Base-by-base conservation (phyloP, 2,329 filamentous ascomycete genomes). In the Plenodomus lindquistii region DNA sequence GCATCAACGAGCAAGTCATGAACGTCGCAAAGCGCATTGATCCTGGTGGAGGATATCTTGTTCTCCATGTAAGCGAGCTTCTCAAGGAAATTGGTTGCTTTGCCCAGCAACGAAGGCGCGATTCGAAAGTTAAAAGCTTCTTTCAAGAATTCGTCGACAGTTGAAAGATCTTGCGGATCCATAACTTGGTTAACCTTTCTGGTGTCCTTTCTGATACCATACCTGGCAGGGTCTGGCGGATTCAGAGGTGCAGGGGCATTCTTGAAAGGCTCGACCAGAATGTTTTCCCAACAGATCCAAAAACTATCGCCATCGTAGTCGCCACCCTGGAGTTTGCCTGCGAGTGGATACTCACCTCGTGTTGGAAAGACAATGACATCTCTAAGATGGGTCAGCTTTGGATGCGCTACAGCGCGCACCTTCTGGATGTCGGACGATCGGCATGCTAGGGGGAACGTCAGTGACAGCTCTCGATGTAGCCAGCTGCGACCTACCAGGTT, bases 251-350 rank as follows among this genome's bases (percentile, higher is more conserved):
- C 69, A 0, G 78, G 73, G 0, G 83, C 82, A 48, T 88, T 91
- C 4, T 62, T 56, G 57, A 93, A 93, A n/a, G 84, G 83, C 4
- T 75, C 59, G 0, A 89, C 86, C 2, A 94, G 79, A 0, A 73
- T 70, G 0, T 77, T 73, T 21, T 92, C 87, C 86, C 87, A 93
- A 60, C 86, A 90, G 0, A 90, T 73, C 87, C 88, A 92, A 4
- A 88, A 79, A n/a, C 75, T 80, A 53, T 94, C 89, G 0, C 89
- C 89, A 56, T 93, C 89, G 53, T 91, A 93, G 61, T 93, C 89
- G 0, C 89, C 89, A 0, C 89, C 89, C 1, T 88, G 89, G 0
- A 93, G 75, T 59, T 86, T 85, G 8, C 84, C 81, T 0, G 88
- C 89, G 0, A 91, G 77, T 0, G 88, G 82, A 0, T 72, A 74